These are phyloP conservation scores for Plantago elongata DNA, from an alignment of 257 asterid species.

Conservation along the genomic window DNA sequence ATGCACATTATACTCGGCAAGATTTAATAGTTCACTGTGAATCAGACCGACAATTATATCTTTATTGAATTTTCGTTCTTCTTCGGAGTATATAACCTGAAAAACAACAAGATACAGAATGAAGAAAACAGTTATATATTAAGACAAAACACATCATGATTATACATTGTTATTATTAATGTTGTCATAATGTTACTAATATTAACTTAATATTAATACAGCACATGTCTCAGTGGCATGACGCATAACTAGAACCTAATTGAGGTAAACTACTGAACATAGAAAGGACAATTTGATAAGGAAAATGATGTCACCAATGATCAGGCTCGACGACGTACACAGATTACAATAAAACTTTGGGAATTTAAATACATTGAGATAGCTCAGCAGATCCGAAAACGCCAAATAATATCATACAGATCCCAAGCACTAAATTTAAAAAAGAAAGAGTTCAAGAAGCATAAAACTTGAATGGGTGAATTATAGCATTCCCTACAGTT, in stretches of 20 bases:
- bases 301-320: no score
- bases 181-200: background rate
- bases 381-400: no score
- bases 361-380: no score
- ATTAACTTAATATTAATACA: background rate
- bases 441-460: no score
- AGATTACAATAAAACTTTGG: no score
- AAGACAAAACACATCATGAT: background rate
- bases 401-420: no score
- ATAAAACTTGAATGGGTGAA: no score
- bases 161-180: background rate
- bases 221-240: no score
- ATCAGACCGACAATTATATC: conserved; percentile 85
- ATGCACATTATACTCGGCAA: conserved; percentile 89
- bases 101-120: conserved; percentile 16
- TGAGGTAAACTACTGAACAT: background rate
- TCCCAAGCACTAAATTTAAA: no score
- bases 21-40: conserved; percentile 68
- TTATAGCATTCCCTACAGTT: no score
- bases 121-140: background rate
- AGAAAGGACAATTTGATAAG: no score
- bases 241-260: background rate
- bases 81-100: conserved; percentile 92
- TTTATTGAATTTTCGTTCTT: conserved; percentile 82
- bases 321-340: no score